Conservation (phyloP, 129 eudicot species). For the Flaveria brownii region DNA sequence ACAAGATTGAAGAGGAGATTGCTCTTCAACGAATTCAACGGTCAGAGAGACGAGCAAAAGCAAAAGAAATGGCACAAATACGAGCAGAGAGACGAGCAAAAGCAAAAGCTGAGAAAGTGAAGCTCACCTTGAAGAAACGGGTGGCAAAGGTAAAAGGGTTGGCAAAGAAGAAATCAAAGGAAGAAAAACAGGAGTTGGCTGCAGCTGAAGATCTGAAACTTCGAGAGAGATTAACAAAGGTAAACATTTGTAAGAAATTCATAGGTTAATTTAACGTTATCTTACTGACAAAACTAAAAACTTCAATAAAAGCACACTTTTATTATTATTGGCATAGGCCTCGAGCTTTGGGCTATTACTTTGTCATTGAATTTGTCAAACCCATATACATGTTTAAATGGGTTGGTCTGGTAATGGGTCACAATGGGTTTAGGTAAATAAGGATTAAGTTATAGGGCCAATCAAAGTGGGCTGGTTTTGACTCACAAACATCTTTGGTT, state of each 20-base stretch:
- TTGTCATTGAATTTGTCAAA: not conserved
- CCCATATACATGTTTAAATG: not conserved
- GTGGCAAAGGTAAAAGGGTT: slow-evolving; percentile 48
- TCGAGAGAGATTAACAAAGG: slow-evolving; percentile 71
- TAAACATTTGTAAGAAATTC: slow-evolving; percentile 21
- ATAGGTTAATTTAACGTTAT: slow-evolving; percentile 5
- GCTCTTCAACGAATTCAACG: slow-evolving; percentile 43
- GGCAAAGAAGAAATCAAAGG: slow-evolving; percentile 47
- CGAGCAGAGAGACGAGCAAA: slow-evolving; percentile 57
- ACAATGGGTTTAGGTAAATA: not conserved
- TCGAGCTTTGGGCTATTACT: not conserved
- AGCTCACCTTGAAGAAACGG: slow-evolving; percentile 43
- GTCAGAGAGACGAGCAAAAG: slow-evolving; percentile 50
- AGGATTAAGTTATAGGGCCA: not conserved
- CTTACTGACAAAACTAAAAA: not conserved
- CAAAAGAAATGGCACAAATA: slow-evolving; percentile 51
- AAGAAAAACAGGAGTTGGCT: slow-evolving; percentile 58
- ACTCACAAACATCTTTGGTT: not conserved
- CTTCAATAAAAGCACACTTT: not conserved
- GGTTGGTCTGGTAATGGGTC: not conserved
- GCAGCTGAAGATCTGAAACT: slow-evolving; percentile 53
- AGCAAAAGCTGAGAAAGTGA: slow-evolving; percentile 53
- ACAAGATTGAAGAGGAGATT: slow-evolving; percentile 56
- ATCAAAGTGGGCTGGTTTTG: not conserved
- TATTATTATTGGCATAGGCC: not conserved